Evolutionary conservation across 768 basidiomycete genomes (phyloP).

Genomic region (Sutorius australiensis): DNA sequence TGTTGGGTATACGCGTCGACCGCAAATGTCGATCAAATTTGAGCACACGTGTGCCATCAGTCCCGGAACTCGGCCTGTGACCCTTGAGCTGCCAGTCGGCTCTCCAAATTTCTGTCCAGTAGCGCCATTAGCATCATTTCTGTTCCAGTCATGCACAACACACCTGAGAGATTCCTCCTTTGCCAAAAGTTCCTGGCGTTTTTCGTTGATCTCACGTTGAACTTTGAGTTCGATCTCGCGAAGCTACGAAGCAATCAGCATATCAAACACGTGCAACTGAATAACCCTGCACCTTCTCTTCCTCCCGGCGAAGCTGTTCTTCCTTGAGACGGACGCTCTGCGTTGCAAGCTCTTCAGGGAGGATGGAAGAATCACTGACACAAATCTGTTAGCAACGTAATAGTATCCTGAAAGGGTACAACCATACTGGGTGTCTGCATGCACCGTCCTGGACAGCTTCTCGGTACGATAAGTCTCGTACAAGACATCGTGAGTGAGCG

Average conservation of each 20-base stretch:
- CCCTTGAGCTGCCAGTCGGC: slow-evolving; percentile 85
- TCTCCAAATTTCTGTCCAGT: slow-evolving; percentile 72
- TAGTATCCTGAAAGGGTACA: neutral
- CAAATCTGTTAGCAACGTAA: slow-evolving; percentile 23
- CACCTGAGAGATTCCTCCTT: slow-evolving; percentile 93
- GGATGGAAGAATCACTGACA: slow-evolving; percentile 77
- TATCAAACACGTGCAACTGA: neutral
- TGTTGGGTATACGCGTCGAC: slow-evolving; percentile 34
- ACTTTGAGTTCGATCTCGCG: slow-evolving; percentile 98
- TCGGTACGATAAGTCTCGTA: slow-evolving; percentile 98
- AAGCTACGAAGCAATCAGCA: slow-evolving; percentile 45
- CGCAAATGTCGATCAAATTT: slow-evolving; percentile 21
- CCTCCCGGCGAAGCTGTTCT: slow-evolving; percentile 94
- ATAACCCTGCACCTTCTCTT: slow-evolving; percentile 70
- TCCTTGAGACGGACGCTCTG: slow-evolving; percentile 98
- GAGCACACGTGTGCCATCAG: slow-evolving; percentile 34
- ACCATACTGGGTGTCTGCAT: slow-evolving; percentile 67
- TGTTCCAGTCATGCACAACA: slow-evolving; percentile 15
- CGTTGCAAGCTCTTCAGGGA: slow-evolving; percentile 94
- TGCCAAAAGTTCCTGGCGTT: slow-evolving; percentile 92
- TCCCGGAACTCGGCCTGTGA: slow-evolving; percentile 77
- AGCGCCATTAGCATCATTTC: neutral
- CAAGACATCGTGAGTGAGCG: slow-evolving; percentile 87
- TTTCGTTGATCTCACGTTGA: slow-evolving; percentile 96
- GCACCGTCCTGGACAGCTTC: slow-evolving; percentile 89